Evolutionary conservation across 2,329 filamentous ascomycete species (phyloP).

Genomic region (Pseudohalonectria lignicola): DNA sequence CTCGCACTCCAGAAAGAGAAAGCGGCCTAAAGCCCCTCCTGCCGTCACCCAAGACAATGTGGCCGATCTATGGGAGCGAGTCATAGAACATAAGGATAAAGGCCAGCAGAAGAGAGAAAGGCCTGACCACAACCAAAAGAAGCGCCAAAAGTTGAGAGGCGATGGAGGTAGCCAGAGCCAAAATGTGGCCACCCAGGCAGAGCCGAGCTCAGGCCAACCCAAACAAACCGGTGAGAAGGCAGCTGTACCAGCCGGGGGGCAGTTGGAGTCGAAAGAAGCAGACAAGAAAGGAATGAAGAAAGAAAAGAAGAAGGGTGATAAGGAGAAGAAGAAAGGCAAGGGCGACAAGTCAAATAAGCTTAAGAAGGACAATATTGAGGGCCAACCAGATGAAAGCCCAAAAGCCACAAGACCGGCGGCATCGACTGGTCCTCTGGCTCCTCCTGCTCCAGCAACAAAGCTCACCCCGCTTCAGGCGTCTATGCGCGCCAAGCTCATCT

Average conservation of each 20-base stretch:
- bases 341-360: no score
- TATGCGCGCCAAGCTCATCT: constrained; percentile 91
- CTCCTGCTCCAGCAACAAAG: constrained; percentile 24
- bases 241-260: constrained; percentile 5
- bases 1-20: constrained; percentile 48
- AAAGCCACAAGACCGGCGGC: not conserved
- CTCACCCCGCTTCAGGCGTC: constrained; percentile 87
- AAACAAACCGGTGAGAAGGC: constrained; percentile 11
- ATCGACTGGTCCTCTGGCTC: not conserved
- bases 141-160: constrained; percentile 17
- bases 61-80: constrained; percentile 64
- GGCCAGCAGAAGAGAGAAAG: no score
- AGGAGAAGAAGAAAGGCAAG: no score
- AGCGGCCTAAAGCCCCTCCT: constrained; percentile 25
- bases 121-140: constrained; percentile 19
- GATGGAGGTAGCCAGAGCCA: no score
- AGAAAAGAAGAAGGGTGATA: constrained; percentile 17
- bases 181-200: constrained; percentile 10
- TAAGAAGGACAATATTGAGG: not conserved
- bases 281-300: constrained; percentile 18
- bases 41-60: constrained; percentile 60
- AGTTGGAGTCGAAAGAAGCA: constrained; percentile 12
- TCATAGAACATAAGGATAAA: constrained; percentile 57
- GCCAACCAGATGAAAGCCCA: not conserved
- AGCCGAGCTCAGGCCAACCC: constrained; percentile 17